Evolutionary conservation across 2,329 filamentous ascomycete species (phyloP).

Genomic region (Sporothrix sp.): DNA sequence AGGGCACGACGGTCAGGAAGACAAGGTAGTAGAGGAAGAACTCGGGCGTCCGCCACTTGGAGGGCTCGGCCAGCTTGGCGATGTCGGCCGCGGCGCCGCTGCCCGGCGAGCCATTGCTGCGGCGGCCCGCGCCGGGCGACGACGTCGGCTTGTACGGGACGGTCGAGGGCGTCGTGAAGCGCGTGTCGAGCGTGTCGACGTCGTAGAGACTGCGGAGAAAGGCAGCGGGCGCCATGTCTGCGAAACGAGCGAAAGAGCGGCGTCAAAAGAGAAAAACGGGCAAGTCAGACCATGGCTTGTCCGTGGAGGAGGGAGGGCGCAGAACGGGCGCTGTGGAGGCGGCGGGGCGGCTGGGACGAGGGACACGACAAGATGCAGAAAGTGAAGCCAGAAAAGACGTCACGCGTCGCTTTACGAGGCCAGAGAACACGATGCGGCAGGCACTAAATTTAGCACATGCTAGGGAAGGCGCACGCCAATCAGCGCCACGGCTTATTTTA

Average conservation of each 20-base stretch:
- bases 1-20: conserved; percentile 57
- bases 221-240: conserved; percentile 25
- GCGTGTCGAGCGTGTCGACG: conserved; percentile 37
- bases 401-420: conserved; percentile 1
- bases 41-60: conserved; percentile 79
- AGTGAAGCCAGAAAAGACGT: conserved; percentile 3
- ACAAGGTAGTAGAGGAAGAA: conserved; percentile 72
- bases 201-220: conserved; percentile 45
- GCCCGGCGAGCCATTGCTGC: conserved; percentile 32
- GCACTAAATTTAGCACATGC: too few species aligned
- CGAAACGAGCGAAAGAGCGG: background rate
- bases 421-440: conserved; percentile 2
- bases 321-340: background rate
- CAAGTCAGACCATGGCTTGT: conserved; percentile 8
- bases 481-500: conserved; percentile 4
- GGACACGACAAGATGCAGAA: background rate
- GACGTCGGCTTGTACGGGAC: conserved; percentile 53
- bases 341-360: background rate
- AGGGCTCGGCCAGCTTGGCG: conserved; percentile 37
- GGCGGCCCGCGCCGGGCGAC: conserved; percentile 18
- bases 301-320: background rate
- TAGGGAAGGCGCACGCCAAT: conserved; percentile 8
- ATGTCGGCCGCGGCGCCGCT: conserved; percentile 18
- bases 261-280: background rate
- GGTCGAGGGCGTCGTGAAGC: conserved; percentile 53